Percentiles rank a stretch among this genome's conserved stretches.
These are phyloP conservation scores for Boletellus deceptivus DNA, from an alignment of 1,284 basidiomycete genomes.

Conservation along the genomic window DNA sequence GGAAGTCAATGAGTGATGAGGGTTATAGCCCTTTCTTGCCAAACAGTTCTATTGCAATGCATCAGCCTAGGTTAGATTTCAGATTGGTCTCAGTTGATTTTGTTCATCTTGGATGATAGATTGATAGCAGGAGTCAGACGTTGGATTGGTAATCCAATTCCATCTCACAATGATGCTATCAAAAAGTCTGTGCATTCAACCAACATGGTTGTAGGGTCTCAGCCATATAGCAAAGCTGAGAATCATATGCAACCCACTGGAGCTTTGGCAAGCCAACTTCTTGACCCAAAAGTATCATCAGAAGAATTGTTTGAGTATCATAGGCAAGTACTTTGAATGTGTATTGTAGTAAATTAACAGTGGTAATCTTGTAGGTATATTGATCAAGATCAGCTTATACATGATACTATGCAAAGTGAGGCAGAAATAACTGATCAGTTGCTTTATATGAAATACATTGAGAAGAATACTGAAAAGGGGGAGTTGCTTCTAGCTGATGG, in stretches of 20 bases:
- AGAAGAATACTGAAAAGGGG: slow-evolving; percentile 32
- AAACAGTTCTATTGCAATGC: slow-evolving; percentile 39
- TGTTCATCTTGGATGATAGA: slow-evolving; percentile 34
- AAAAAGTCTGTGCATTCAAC: slow-evolving; percentile 30
- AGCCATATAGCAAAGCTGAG: slow-evolving; percentile 19
- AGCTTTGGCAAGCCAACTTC: slow-evolving; percentile 56
- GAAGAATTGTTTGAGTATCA: slow-evolving; percentile 78
- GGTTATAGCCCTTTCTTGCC: slow-evolving; percentile 73
- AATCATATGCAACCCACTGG: slow-evolving; percentile 61
- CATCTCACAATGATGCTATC: slow-evolving; percentile 31
- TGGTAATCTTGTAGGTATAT: slow-evolving; percentile 61
- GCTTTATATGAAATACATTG: slow-evolving; percentile 54
- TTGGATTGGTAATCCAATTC: slow-evolving; percentile 61
- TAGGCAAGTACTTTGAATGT: slow-evolving; percentile 44
- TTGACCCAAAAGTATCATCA: slow-evolving; percentile 65
- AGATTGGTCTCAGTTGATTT: background rate
- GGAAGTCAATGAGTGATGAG: slow-evolving; percentile 65
- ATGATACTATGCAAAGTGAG: slow-evolving; percentile 50
- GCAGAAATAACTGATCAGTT: slow-evolving; percentile 55
- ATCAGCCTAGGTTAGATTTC: slow-evolving; percentile 27
- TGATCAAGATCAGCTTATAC: slow-evolving; percentile 65
- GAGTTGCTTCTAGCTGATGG: slow-evolving; percentile 15
- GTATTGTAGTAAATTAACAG: slow-evolving; percentile 1
- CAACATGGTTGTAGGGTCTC: slow-evolving; percentile 29
- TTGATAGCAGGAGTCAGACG: slow-evolving; percentile 71